Conservation (phyloP, 345 rosid species). For the Gossypium stocksii region DNA sequence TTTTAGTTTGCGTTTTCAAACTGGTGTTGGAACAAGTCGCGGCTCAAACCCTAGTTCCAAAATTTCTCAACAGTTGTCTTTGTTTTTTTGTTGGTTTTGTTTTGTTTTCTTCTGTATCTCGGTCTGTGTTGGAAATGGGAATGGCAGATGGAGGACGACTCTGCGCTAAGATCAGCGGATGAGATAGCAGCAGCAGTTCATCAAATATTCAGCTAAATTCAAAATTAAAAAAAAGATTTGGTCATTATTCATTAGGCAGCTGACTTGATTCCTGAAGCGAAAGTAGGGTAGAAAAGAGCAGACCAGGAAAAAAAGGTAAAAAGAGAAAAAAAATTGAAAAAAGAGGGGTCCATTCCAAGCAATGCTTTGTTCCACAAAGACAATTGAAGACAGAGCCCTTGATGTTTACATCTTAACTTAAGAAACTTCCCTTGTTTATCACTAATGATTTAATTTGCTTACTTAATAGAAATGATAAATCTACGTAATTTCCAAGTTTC, state of each 20-base stretch:
- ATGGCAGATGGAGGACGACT: conserved; percentile 62
- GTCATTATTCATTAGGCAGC: background rate
- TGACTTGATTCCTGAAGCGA: conserved; percentile 12
- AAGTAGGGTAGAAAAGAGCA: background rate
- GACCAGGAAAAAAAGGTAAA: conserved; percentile 3
- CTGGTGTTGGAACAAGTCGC: background rate
- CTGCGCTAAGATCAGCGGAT: conserved; percentile 52
- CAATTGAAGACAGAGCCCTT: conserved; percentile 6
- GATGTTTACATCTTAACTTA: conserved; percentile 24
- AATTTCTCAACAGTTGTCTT: background rate
- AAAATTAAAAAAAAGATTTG: background rate
- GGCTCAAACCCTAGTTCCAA: conserved; percentile 9
- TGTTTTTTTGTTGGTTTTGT: conserved; percentile 7
- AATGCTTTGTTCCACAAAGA: conserved; percentile 13
- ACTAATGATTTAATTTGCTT: conserved; percentile 2
- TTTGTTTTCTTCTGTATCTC: background rate
- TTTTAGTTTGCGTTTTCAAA: background rate
- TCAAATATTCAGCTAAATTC: conserved; percentile 54
- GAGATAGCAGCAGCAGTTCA: conserved; percentile 56
- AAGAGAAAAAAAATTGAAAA: conserved; percentile 7
- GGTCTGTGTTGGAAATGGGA: conserved; percentile 7
- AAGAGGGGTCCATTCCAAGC: conserved; percentile 4
- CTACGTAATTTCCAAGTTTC: background rate
- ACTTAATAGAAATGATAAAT: conserved; percentile 1
- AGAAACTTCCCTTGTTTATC: background rate